Percentiles rank a stretch among this genome's conserved stretches.
phyloP scores from a whole-genome alignment of 495 filamentous ascomycete species.

The Hypoxylon lienhwacheense region DNA sequence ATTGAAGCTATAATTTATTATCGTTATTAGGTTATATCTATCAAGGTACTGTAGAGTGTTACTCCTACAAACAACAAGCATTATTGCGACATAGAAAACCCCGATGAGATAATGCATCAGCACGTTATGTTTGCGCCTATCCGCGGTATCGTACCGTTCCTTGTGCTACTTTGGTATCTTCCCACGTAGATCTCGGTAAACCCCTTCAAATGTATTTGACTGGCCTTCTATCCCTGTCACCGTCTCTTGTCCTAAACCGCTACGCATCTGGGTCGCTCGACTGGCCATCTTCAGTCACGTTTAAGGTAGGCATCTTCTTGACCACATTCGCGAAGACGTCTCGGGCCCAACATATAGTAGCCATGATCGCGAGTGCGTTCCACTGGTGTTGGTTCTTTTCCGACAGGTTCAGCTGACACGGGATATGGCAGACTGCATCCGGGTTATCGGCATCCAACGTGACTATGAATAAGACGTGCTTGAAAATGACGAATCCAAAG shows the following conservation, averaged over 20 bases:
- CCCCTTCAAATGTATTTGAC: too few species aligned
- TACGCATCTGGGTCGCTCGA: slow-evolving; percentile 37
- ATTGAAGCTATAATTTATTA: too few species aligned
- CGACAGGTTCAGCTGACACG: slow-evolving; percentile 35
- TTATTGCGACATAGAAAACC: not conserved
- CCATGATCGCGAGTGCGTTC: slow-evolving; percentile 39
- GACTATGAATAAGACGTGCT: slow-evolving; percentile 37
- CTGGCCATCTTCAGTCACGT: not conserved
- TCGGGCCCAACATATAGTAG: slow-evolving; percentile 40
- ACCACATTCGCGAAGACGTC: slow-evolving; percentile 21
- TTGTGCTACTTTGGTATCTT: too few species aligned
- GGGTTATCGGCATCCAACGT: slow-evolving; percentile 32
- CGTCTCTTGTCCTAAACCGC: not conserved
- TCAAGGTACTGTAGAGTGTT: not conserved
- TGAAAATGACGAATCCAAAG: slow-evolving; percentile 37
- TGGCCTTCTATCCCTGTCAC: not conserved
- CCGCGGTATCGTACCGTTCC: too few species aligned
- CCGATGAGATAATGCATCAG: too few species aligned
- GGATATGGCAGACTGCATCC: slow-evolving; percentile 27
- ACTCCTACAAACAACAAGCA: too few species aligned
- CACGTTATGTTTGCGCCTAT: too few species aligned
- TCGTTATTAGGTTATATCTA: not conserved
- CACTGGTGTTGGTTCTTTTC: slow-evolving; percentile 37
- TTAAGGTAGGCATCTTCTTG: slow-evolving; percentile 4
- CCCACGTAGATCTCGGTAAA: too few species aligned